These are phyloP conservation scores for Trametes polyzona DNA, from an alignment of 1,284 basidiomycete genomes.

Conservation along the genomic window DNA sequence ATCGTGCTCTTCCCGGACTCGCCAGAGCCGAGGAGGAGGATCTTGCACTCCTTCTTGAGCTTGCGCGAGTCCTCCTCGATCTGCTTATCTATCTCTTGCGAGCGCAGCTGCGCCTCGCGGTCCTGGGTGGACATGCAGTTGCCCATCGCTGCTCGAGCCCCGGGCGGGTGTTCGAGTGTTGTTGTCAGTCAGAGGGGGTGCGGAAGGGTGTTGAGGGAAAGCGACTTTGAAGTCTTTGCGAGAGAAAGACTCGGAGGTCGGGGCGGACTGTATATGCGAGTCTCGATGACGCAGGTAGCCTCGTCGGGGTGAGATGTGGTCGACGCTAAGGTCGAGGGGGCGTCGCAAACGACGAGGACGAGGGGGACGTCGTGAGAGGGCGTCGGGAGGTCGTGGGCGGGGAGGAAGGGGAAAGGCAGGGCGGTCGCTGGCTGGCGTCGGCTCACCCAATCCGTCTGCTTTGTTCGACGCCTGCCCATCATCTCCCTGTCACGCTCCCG, in stretches of 20 bases:
- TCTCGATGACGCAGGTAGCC: background rate
- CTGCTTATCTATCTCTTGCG: constrained; percentile 72
- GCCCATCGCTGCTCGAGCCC: constrained; percentile 51
- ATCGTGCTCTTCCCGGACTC: constrained; percentile 96
- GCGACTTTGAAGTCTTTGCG: constrained; percentile 18
- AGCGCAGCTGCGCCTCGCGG: constrained; percentile 65
- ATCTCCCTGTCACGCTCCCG: constrained; percentile 10
- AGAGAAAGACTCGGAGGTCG: background rate
- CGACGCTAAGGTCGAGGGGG: background rate
- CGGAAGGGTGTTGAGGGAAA: constrained; percentile 8
- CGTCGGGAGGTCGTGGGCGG: constrained; percentile 20
- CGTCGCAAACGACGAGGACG: constrained; percentile 5
- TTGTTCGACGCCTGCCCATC: constrained; percentile 19
- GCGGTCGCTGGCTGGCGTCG: constrained; percentile 25
- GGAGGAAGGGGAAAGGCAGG: constrained; percentile 11
- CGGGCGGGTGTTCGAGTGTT: constrained; percentile 2
- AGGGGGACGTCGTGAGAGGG: constrained; percentile 9
- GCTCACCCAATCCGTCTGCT: constrained; percentile 27
- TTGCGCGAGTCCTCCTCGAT: constrained; percentile 74
- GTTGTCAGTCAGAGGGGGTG: constrained; percentile 1
- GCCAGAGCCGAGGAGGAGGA: constrained; percentile 83
- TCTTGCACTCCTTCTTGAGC: constrained; percentile 94
- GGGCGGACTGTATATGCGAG: background rate
- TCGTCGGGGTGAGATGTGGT: background rate
- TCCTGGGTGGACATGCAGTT: constrained; percentile 66